A percentile compares a stretch with the other conserved stretches of the same genome.
These are phyloP conservation scores for Vitis hybrid DNA, from an alignment of 177 flowering plant genomes.

Conservation along the genomic window DNA sequence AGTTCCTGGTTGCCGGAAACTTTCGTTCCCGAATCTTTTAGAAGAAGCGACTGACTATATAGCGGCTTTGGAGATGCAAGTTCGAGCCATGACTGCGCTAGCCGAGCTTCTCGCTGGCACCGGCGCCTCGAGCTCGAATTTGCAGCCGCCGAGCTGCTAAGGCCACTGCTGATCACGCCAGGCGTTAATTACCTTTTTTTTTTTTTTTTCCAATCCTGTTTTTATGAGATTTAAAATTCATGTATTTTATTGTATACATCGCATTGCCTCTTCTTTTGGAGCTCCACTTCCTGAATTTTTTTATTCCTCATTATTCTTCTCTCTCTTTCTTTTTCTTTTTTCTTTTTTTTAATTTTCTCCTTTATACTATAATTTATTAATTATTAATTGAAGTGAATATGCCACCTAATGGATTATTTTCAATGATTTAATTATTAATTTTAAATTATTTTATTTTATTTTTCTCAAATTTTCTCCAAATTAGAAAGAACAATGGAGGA, in stretches of 20 bases:
- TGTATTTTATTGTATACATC: slow-evolving; percentile 33
- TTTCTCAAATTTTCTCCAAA: too few species aligned
- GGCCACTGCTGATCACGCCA: slow-evolving; percentile 10
- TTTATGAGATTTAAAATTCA: slow-evolving; percentile 15
- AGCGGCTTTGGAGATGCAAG: slow-evolving; percentile 54
- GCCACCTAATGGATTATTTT: slow-evolving; percentile 1
- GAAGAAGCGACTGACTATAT: slow-evolving; percentile 48
- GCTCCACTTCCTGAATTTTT: background rate
- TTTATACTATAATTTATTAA: background rate
- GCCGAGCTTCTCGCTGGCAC: slow-evolving; percentile 28
- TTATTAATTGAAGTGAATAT: slow-evolving; percentile 1
- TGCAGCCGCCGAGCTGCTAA: background rate
- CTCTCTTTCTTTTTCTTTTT: background rate
- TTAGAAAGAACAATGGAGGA: background rate
- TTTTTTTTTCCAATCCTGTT: slow-evolving; percentile 6
- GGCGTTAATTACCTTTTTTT: slow-evolving; percentile 4
- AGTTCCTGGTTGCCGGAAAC: slow-evolving; percentile 49
- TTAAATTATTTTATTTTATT: too few species aligned
- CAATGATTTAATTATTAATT: too few species aligned
- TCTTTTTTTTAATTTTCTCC: background rate
- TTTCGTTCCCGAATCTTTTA: slow-evolving; percentile 29
- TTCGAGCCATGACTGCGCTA: slow-evolving; percentile 41
- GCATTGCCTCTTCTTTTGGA: slow-evolving; percentile 10
- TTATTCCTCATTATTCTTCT: too few species aligned
- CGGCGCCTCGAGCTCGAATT: slow-evolving; percentile 9